A percentile compares a stretch with the other conserved stretches of the same genome.
phyloP scores from a whole-genome alignment of 2,329 filamentous ascomycete species.

The Phaeosphaeria sp. region DNA sequence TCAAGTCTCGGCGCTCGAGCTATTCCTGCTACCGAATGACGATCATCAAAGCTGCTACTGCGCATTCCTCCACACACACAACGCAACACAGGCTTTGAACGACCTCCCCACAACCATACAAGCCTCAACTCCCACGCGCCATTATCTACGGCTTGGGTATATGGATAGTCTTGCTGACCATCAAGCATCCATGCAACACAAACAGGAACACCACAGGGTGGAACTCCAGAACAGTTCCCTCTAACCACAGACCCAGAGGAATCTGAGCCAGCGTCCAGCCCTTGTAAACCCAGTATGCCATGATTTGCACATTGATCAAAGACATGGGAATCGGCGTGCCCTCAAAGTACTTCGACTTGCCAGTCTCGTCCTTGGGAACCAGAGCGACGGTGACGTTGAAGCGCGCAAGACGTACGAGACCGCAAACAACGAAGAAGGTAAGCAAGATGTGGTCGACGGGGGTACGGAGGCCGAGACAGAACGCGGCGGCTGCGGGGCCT shows the following conservation, averaged over 20 bases:
- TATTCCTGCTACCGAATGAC: not conserved
- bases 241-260: constrained; percentile 74
- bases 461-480: constrained; percentile 87
- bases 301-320: constrained; percentile 77
- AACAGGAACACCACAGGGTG: constrained; percentile 85
- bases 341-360: constrained; percentile 96
- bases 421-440: constrained; percentile 91
- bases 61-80: not conserved
- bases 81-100: not conserved
- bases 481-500: constrained; percentile 84
- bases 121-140: not conserved
- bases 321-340: constrained; percentile 95
- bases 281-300: constrained; percentile 87
- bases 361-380: constrained; percentile 87
- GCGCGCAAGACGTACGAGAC: constrained; percentile 88
- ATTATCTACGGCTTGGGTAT: constrained; percentile 77
- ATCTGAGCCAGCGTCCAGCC: constrained; percentile 80
- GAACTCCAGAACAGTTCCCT: constrained; percentile 76
- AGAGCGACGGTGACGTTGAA: constrained; percentile 96
- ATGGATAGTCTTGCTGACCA: constrained; percentile 94
- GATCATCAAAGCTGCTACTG: not conserved
- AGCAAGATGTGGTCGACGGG: constrained; percentile 80
- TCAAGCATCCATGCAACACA: constrained; percentile 85
- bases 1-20: not conserved
- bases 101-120: not conserved